Base-by-base conservation (phyloP, 2,329 filamentous ascomycete genomes). In the Pseudogymnoascus sp. region DNA sequence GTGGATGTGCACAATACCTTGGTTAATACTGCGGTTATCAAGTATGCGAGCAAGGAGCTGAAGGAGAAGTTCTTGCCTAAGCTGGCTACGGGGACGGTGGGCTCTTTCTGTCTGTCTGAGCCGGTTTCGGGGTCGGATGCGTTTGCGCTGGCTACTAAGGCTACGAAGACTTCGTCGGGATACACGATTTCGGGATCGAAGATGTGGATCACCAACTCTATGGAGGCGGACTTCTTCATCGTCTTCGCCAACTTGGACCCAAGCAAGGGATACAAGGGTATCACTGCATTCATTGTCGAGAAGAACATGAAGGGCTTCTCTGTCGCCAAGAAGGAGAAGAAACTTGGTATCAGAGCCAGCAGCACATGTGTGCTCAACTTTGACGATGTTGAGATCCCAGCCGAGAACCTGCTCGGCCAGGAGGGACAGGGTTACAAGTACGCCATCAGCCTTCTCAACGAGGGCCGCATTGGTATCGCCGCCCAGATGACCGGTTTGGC, bases 321-420 rank as follows among this genome's bases (percentile, higher is more conserved):
- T 66, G 96, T 99, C 72, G 92, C 95, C 42, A 99, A 99, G 85
- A 99, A 99, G 82, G 95, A 99, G 83, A 97, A 97, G 88, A 99
- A 99, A 82, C 87, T 99, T 60, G 95, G 95, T 65, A 99, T 99
- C 79, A 88, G 85, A 73, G 95, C 95, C 62, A 96, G 90, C 79
- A 96, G 90, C 79, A 99, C 95, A 34, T 99, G 95, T 77, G 93
- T 97, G 67, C 83, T 99, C 76, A 97, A 91, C 82, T 96, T 99
- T 71, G 95, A 99, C 77, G 95, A 99, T 72, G 92, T 97, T 62
- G 85, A 93, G 73, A 84, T 99, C 40, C 92, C 95, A 66, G 88
- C 87, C 76, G 90, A 88, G 73, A 96, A 96, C 76, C 79, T 99
- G 14, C 84, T 99, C 0, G 95, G 95, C 67, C 83, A 93, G 76